Conservation (phyloP, 1,139 yeast species). For the Pichia sp. region DNA sequence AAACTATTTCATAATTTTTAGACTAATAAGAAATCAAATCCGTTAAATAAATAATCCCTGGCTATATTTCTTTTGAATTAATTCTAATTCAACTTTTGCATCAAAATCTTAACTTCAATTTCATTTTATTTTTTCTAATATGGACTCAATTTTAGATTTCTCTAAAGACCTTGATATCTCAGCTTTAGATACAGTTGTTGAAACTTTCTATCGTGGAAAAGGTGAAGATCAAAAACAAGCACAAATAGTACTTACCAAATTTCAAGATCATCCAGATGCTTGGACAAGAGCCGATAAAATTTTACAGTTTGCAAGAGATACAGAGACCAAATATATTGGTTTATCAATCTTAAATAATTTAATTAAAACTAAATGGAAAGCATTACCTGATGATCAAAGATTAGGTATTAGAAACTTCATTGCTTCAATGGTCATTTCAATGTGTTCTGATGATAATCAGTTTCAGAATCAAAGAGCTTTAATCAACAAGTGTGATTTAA, state of each 20-base stretch:
- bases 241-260: slow-evolving; percentile 73
- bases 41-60: no score
- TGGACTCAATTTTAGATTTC: slow-evolving; percentile 89
- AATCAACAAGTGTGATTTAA: slow-evolving; percentile 88
- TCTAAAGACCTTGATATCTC: slow-evolving; percentile 75
- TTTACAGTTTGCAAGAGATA: slow-evolving; percentile 66
- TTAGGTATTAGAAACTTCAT: slow-evolving; percentile 87
- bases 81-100: background rate
- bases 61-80: background rate
- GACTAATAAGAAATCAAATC: no score
- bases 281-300: slow-evolving; percentile 95
- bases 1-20: no score
- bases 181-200: slow-evolving; percentile 78
- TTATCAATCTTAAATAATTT: slow-evolving; percentile 82
- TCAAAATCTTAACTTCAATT: no score
- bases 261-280: slow-evolving; percentile 91
- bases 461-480: slow-evolving; percentile 74
- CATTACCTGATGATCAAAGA: slow-evolving; percentile 79
- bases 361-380: slow-evolving; percentile 90
- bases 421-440: slow-evolving; percentile 86
- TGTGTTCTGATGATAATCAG: slow-evolving; percentile 80
- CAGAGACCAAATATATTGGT: slow-evolving; percentile 91
- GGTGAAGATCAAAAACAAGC: slow-evolving; percentile 82
- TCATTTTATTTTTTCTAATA: slow-evolving; percentile 23
- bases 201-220: slow-evolving; percentile 77